Base-by-base conservation (phyloP, 1,139 yeast species). In the Nakaseomyces delphensis region DNA sequence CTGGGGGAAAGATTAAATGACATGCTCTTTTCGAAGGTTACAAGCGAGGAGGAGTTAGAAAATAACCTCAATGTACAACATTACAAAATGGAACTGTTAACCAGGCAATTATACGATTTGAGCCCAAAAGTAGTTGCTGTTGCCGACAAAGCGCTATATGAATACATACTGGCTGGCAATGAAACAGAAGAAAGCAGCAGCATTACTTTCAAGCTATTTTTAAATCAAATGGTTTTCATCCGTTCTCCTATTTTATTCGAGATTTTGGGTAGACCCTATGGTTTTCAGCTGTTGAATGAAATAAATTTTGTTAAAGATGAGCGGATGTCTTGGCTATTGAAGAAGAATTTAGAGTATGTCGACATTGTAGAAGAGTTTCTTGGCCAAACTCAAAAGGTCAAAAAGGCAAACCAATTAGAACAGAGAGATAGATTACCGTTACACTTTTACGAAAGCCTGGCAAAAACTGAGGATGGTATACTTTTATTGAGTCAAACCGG, bases 381-480 rank as follows among this genome's bases (percentile, higher is more conserved):
- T 23, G 43, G 45, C 28, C 45, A 46, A 9, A 62, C 44, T 10
- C 43, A 48, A 33, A 40, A 43, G 28, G 13, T 27, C 3, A 28
- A 41, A 16, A 36, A 21, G 14, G 4, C 15, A 5, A 38, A 27
- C 19, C 40, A 38, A 28, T 14, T 20, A 7, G 46, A 41, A 20
- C 47, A 48, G 20, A 47, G 43, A 10, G 47, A 49, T 16, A 50
- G 54, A 7, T 53, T 68, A n/a, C 86, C 89, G 1, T 65, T 76
- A 11, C 86, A 85, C 56, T 84, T 89, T 54, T 85, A 85, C 60
- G 85, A 86, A 37, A 83, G 81, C 53, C 65, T 89, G 39, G 80
- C 87, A 0, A 74, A 81, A 42, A 85, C 96, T 0, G 84, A 77
- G 46, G 93, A 84, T 48, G 97, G 97, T 0, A 70, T 84, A 41